Base-by-base conservation (phyloP, 2,329 filamentous ascomycete genomes). In the Penicillium digitatum region DNA sequence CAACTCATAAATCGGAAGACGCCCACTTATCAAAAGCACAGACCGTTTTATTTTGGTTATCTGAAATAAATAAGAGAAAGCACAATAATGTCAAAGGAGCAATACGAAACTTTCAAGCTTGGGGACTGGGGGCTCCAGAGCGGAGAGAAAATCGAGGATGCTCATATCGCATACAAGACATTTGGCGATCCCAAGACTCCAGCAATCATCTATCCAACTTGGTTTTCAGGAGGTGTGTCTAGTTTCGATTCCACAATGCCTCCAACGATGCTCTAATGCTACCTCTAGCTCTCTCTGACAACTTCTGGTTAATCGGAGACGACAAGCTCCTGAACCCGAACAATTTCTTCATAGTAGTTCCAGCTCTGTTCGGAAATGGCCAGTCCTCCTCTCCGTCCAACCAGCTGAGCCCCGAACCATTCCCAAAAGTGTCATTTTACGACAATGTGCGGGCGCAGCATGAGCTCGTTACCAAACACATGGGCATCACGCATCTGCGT, bases 91-190 rank as follows among this genome's bases (percentile, higher is more conserved):
- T 45, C 62, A 8, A 32, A 58, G 20, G 39, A 64, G 8, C 18
- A 42, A 24, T 80, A 76, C 60, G 67, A 82, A 51, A 82, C 72
- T 2, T 87, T 80, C 66, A 70, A 79, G 24, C 78, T 89, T 0
- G 87, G 86, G 18, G 80, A 87, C 71, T 88, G 87, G 76, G 74
- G 80, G 57, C 81, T 92, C 3, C 82, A 87, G 65, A 84, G 80
- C 26, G 87, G 87, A 37, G 77, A 76, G n/a, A 78, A 74, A 6
- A 78, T 92, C 18, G 78, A 81, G 1, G 70, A 82, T 61, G 88
- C 89, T 1, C 81, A 82, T 65, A 83, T 93, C 51, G 87, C 88
- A 16, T 93, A 89, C 78, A 90, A 88, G 71, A 89, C 88, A 0
- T 87, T 88, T 62, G 89, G 89, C 20, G 77, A 85, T 53, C 69